phyloP scores from a whole-genome alignment of 345 rosid genomes.

The Murraya paniculata region DNA sequence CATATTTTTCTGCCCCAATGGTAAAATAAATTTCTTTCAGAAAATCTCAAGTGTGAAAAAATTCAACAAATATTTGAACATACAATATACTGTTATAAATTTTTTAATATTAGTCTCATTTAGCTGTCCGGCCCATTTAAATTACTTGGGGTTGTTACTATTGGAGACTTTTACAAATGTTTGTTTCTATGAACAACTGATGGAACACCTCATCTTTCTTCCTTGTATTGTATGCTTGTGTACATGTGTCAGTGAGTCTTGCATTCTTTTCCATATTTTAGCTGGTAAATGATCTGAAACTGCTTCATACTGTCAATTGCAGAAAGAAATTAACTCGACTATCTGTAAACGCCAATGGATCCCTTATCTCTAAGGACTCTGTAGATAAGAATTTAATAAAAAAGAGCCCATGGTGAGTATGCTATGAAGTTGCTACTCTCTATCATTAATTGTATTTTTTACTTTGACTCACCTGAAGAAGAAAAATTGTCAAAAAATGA shows the following conservation, averaged over 20 bases:
- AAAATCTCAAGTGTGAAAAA: not conserved
- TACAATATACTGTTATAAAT: not conserved
- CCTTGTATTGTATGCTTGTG: not conserved
- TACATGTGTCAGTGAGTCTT: not conserved
- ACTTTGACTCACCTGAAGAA: not conserved
- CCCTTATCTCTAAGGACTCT: slow-evolving; percentile 56
- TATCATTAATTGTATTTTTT: not conserved
- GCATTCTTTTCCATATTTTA: not conserved
- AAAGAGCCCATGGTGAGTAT: slow-evolving; percentile 62
- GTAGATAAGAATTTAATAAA: slow-evolving; percentile 60
- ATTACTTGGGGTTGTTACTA: not conserved
- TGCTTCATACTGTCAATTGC: slow-evolving; percentile 26
- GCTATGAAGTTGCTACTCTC: not conserved
- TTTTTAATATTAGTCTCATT: not conserved
- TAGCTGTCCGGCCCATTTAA: slow-evolving; percentile 1
- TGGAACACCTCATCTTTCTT: not conserved
- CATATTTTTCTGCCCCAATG: not conserved
- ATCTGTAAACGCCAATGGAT: slow-evolving; percentile 73
- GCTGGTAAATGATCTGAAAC: slow-evolving; percentile 2
- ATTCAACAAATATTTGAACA: not conserved
- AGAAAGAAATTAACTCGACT: slow-evolving; percentile 73
- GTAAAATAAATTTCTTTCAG: not conserved
- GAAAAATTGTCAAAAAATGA: not conserved
- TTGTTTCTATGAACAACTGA: not conserved
- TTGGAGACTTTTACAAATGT: not conserved